Conservation (phyloP, 257 asterid genomes). For the Salvia splendens region DNA sequence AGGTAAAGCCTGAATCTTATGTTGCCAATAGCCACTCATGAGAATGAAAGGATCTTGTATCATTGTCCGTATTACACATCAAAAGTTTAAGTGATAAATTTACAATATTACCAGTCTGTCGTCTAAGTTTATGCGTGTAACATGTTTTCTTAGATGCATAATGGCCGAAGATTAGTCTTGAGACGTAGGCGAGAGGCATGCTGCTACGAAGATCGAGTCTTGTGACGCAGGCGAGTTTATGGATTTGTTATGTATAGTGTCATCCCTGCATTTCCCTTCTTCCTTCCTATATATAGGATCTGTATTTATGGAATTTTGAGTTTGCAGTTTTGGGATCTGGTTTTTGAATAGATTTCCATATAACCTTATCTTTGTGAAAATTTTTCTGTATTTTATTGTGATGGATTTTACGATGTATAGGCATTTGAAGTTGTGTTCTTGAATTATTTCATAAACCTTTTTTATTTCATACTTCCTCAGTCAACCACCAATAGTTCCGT, state of each 20-base stretch:
- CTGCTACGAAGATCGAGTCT: conserved; percentile 15
- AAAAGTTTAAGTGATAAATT: neutral
- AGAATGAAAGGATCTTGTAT: too few species aligned
- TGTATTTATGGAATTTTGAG: conserved; percentile 11
- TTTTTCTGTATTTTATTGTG: neutral
- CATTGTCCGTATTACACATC: neutral
- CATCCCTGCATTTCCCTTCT: conserved; percentile 15
- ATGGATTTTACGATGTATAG: neutral
- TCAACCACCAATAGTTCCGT: too few species aligned
- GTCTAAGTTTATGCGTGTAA: neutral
- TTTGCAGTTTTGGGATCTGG: conserved; percentile 15
- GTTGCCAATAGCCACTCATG: too few species aligned
- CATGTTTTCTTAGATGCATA: conserved; percentile 29
- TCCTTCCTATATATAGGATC: neutral
- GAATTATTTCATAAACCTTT: neutral
- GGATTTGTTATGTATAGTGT: conserved; percentile 35
- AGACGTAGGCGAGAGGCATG: conserved; percentile 17
- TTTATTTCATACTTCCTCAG: too few species aligned
- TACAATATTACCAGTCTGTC: neutral
- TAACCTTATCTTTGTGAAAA: neutral
- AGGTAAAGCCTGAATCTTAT: too few species aligned
- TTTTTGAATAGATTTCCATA: conserved; percentile 9
- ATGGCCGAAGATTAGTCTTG: conserved; percentile 20
- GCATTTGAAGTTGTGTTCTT: neutral
- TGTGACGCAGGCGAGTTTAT: conserved; percentile 19